phyloP scores from a whole-genome alignment of 495 filamentous ascomycete genomes.

The Penicillium longicatenatum region DNA sequence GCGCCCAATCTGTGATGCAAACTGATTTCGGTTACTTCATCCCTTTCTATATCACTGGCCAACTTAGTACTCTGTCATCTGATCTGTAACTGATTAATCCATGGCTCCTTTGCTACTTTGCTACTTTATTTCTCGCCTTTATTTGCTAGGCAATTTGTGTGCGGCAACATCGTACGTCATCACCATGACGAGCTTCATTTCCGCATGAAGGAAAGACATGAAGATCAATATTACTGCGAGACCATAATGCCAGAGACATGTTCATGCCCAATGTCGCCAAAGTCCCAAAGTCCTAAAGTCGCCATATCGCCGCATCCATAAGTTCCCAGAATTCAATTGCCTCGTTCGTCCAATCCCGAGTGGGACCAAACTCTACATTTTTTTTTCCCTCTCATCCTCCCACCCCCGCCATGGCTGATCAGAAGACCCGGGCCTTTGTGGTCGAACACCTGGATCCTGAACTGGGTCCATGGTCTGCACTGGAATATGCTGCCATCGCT shows the following conservation, averaged over 20 bases:
- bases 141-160: not conserved
- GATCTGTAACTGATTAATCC: not conserved
- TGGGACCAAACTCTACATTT: conserved; percentile 9
- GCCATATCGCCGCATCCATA: conserved; percentile 18
- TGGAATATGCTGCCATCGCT: conserved; percentile 88
- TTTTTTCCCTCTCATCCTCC: conserved; percentile 10
- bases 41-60: no score
- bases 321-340: not conserved
- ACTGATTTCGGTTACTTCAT: not conserved
- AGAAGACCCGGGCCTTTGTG: conserved; percentile 66
- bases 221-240: not conserved
- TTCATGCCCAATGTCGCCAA: not conserved
- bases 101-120: not conserved
- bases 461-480: conserved; percentile 87
- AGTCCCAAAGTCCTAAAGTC: conserved; percentile 9
- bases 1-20: conserved; percentile 5
- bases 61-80: not conserved
- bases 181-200: not conserved
- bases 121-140: not conserved
- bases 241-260: not conserved
- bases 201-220: not conserved
- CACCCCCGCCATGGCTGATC: conserved; percentile 29
- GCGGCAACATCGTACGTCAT: not conserved
- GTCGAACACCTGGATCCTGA: conserved; percentile 94
- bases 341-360: not conserved